Evolutionary conservation across 176 grass and related monocot genomes (phyloP).

Genomic region (Miscanthus lutarioriparius): DNA sequence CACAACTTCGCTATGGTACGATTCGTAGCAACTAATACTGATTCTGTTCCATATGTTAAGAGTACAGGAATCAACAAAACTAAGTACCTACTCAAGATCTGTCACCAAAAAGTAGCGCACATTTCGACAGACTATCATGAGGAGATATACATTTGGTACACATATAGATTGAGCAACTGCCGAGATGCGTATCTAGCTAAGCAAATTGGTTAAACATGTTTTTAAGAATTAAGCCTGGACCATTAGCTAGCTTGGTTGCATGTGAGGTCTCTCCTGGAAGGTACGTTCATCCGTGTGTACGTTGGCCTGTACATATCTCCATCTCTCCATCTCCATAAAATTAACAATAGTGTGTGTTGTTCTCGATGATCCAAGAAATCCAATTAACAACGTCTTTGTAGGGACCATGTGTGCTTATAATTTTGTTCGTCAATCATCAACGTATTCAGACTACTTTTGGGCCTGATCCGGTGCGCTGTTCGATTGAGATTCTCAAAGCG

Average conservation of each 20-base stretch:
- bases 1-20: neutral
- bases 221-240: slow-evolving; percentile 26
- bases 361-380: slow-evolving; percentile 33
- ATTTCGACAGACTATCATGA: slow-evolving; percentile 42
- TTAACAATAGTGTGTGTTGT: slow-evolving; percentile 14
- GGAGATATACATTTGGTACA: slow-evolving; percentile 31
- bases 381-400: slow-evolving; percentile 14
- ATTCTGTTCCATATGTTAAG: slow-evolving; percentile 25
- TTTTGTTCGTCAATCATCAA: slow-evolving; percentile 31
- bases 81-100: slow-evolving; percentile 41
- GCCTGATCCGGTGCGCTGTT: neutral
- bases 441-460: neutral
- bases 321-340: slow-evolving; percentile 1
- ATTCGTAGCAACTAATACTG: slow-evolving; percentile 27
- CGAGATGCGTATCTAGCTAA: slow-evolving; percentile 59
- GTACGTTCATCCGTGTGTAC: slow-evolving; percentile 12
- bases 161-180: slow-evolving; percentile 37
- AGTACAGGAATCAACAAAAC: slow-evolving; percentile 54
- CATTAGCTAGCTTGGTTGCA: slow-evolving; percentile 14
- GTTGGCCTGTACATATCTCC: slow-evolving; percentile 20
- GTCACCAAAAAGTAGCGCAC: slow-evolving; percentile 49
- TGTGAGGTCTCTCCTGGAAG: slow-evolving; percentile 33
- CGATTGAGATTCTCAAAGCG: slow-evolving; percentile 12
- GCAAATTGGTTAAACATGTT: slow-evolving; percentile 31
- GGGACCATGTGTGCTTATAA: slow-evolving; percentile 30